These are phyloP conservation scores for Erythrophleum ivorense DNA, from an alignment of 331 rosid genomes.

Conservation along the genomic window DNA sequence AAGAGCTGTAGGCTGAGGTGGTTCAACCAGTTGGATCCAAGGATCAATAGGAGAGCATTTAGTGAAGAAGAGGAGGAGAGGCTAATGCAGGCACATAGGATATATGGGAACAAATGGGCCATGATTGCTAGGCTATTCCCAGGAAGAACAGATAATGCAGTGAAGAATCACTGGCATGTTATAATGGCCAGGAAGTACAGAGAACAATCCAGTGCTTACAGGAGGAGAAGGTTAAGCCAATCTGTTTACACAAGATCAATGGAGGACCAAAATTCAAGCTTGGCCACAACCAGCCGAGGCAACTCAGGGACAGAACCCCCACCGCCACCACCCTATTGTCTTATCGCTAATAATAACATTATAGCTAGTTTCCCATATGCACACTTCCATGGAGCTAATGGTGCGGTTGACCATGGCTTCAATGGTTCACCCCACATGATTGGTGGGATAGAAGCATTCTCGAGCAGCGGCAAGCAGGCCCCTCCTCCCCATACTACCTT, in stretches of 20 bases:
- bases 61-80: constrained; percentile 94
- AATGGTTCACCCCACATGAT: constrained; percentile 35
- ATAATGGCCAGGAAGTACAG: constrained; percentile 94
- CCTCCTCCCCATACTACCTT: constrained; percentile 36
- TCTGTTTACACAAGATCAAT: constrained; percentile 50
- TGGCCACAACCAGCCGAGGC: constrained; percentile 36
- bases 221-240: constrained; percentile 79
- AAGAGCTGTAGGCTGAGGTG: constrained; percentile 96
- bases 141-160: constrained; percentile 95
- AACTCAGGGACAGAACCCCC: constrained; percentile 41
- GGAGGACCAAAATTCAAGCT: constrained; percentile 56
- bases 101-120: constrained; percentile 99
- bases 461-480: constrained; percentile 38
- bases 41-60: constrained; percentile 84
- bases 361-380: constrained; percentile 47
- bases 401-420: constrained; percentile 52
- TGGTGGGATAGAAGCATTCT: neutral
- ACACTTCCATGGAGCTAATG: constrained; percentile 45
- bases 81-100: constrained; percentile 89
- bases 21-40: constrained; percentile 97
- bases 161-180: constrained; percentile 99
- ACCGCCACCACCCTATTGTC: constrained; percentile 35
- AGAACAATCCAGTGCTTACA: constrained; percentile 78
- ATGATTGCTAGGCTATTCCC: constrained; percentile 94
- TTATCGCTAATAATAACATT: constrained; percentile 1